phyloP scores from a whole-genome alignment of 2,329 filamentous ascomycete genomes.

The Trichoderma oligosporum region DNA sequence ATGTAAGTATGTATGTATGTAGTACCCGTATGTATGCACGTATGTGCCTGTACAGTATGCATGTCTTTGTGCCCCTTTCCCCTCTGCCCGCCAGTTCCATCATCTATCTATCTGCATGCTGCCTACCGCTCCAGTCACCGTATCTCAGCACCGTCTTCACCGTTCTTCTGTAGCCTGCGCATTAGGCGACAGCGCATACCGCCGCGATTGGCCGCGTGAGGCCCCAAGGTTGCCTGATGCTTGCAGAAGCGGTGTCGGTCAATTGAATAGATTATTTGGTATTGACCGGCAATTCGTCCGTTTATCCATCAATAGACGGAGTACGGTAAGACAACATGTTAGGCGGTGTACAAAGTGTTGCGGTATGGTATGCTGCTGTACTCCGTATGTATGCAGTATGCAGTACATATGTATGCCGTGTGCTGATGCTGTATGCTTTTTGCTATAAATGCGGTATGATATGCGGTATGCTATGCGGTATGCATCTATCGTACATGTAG shows the following conservation, averaged over 20 bases:
- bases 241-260: conserved; percentile 15
- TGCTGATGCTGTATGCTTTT: background rate
- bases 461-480: conserved; percentile 1
- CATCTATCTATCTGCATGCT: background rate
- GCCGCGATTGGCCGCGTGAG: conserved; percentile 13
- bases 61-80: background rate
- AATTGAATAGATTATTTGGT: conserved; percentile 3
- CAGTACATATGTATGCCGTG: background rate
- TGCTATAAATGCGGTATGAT: background rate
- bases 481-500: conserved; percentile 13
- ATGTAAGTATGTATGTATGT: no score
- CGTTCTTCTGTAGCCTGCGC: conserved; percentile 12
- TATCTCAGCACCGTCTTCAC: conserved; percentile 13
- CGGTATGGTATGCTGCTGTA: no score
- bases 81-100: background rate
- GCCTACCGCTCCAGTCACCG: conserved; percentile 5
- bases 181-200: background rate
- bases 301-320: background rate
- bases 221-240: conserved; percentile 8
- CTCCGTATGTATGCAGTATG: no score
- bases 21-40: no score
- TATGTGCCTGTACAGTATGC: no score
- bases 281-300: conserved; percentile 15
- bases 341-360: conserved; percentile 8
- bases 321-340: background rate